These are phyloP conservation scores for Clarireedia monteithiana DNA, from an alignment of 2,329 filamentous ascomycete species.

Conservation along the genomic window DNA sequence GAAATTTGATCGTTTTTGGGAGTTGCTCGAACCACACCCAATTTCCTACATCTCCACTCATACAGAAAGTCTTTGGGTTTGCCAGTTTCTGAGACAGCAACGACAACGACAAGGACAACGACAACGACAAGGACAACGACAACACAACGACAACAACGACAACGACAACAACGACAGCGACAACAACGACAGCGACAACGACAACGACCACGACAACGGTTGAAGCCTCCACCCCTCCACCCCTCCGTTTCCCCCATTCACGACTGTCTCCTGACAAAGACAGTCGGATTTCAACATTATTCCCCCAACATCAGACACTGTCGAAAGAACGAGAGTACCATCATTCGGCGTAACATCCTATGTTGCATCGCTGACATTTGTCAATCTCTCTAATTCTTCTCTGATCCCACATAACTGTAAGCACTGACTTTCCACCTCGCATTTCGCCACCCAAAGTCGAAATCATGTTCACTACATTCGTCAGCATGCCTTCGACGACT, in stretches of 20 bases:
- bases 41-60: no score
- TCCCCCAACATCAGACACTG: background rate
- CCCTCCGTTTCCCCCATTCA: no score
- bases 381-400: no score
- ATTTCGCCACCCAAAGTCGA: background rate
- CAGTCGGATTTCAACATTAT: background rate
- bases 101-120: background rate
- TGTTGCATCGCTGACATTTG: background rate
- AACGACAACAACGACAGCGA: background rate
- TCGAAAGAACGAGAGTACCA: background rate
- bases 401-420: no score
- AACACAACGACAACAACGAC: background rate
- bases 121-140: background rate
- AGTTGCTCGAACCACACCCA: background rate
- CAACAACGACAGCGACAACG: background rate
- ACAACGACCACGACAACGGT: background rate
- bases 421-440: background rate
- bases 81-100: background rate
- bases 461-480: constrained; percentile 8
- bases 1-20: background rate
- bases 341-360: background rate
- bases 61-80: no score
- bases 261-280: no score
- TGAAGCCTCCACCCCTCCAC: background rate
- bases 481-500: constrained; percentile 6